phyloP scores from a whole-genome alignment of 805 yeast genomes.

The Lachancea thermotolerans region DNA sequence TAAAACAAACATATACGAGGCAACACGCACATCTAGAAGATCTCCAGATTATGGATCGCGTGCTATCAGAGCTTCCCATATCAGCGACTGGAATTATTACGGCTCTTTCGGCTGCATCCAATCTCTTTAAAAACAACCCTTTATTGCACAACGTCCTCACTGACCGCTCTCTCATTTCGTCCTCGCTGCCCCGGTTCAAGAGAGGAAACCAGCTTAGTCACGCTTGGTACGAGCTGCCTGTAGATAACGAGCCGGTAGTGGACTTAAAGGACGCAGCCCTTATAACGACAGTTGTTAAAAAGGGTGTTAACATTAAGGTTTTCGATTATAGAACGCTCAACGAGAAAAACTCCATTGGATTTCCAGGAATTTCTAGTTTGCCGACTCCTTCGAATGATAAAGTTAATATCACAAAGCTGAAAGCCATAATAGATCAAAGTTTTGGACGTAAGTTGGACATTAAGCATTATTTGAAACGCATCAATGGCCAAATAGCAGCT shows the following conservation, averaged over 20 bases:
- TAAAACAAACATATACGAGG: slow-evolving; percentile 9
- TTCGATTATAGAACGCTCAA: slow-evolving; percentile 20
- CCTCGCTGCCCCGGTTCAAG: slow-evolving; percentile 71
- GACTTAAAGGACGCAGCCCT: slow-evolving; percentile 21
- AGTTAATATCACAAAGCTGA: slow-evolving; percentile 52
- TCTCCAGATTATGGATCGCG: slow-evolving; percentile 52
- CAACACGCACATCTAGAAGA: slow-evolving; percentile 55
- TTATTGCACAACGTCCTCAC: slow-evolving; percentile 84
- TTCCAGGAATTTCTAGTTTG: slow-evolving; percentile 14
- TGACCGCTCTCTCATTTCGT: slow-evolving; percentile 83
- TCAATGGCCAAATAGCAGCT: slow-evolving; percentile 62
- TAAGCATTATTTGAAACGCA: slow-evolving; percentile 58
- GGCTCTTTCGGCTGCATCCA: slow-evolving; percentile 68
- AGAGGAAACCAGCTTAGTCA: slow-evolving; percentile 17
- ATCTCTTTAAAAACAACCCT: slow-evolving; percentile 54
- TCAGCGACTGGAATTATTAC: slow-evolving; percentile 81
- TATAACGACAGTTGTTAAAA: slow-evolving; percentile 68
- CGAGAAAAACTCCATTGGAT: slow-evolving; percentile 20
- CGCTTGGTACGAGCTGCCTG: slow-evolving; percentile 20
- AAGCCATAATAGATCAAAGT: slow-evolving; percentile 65
- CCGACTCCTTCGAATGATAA: slow-evolving; percentile 5
- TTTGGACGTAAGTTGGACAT: slow-evolving; percentile 64
- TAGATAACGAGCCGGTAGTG: slow-evolving; percentile 2
- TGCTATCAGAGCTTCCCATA: slow-evolving; percentile 44
- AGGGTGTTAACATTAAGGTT: slow-evolving; percentile 47